Conservation (phyloP, 768 basidiomycete genomes). For the Mrakia blollopis region DNA sequence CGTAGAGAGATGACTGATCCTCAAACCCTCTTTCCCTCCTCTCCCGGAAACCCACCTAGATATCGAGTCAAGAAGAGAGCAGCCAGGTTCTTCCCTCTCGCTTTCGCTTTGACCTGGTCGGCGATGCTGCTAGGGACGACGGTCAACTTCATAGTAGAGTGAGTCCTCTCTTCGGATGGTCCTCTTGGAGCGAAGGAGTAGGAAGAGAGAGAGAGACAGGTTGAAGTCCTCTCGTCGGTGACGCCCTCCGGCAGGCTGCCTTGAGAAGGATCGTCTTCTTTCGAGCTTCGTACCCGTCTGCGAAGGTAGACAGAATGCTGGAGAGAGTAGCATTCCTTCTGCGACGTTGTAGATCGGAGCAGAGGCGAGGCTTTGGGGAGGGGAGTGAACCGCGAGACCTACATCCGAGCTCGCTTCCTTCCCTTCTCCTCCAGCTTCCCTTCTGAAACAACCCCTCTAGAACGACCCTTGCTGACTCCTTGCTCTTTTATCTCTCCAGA, state of each 20-base stretch:
- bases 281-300: not conserved
- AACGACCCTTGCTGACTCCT: not conserved
- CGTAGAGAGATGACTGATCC: not conserved
- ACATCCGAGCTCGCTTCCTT: constrained; percentile 4
- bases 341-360: too few species aligned
- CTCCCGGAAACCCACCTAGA: not conserved
- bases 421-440: not conserved
- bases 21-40: not conserved
- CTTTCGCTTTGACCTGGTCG: not conserved
- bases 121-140: constrained; percentile 5
- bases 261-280: not conserved
- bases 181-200: not conserved
- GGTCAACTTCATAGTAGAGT: constrained; percentile 17
- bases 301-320: not conserved
- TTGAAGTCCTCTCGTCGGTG: not conserved
- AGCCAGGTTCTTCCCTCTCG: constrained; percentile 4
- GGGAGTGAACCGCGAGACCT: not conserved
- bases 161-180: not conserved
- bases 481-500: not conserved
- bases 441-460: too few species aligned
- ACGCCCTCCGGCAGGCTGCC: not conserved
- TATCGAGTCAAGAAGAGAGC: constrained; percentile 5
- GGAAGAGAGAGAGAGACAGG: not conserved
- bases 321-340: not conserved
- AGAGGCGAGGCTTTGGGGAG: not conserved